Evolutionary conservation across 1,139 yeast genomes (phyloP), one percentile per base, ranked within the genome.

Genomic region (Chernovozyma aurita): DNA sequence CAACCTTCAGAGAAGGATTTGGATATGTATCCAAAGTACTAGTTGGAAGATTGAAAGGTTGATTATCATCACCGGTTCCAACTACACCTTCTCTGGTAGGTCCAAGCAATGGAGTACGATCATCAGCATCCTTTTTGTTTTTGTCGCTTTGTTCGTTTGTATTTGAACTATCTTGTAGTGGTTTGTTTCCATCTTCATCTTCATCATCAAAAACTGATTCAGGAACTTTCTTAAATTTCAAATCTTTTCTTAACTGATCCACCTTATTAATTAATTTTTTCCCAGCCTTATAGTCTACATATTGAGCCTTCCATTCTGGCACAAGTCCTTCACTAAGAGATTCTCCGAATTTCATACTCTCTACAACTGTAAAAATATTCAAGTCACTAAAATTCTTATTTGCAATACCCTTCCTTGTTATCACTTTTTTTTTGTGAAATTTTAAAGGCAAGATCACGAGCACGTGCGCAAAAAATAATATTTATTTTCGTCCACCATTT

Each of bases 231-330:
- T 25, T 15, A 15, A 6, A 7, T 16, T 14, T 16, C 11, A 24
- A 12, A 30, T 30, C 37, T 21, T 37, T 40, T 31, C 41, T 36
- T 15, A 45, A 29, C 29, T 40, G 48, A 17, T 30, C 40, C 15
- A 53, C 46, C 32, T 52, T 52, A 39, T 65, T 64, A 39, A 68
- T 65, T 34, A 62, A 45, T 45, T 65, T 66, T 47, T 66, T 68
- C 5, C 73, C 73, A 18, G 61, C 61, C 52, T 81, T 82, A 53
- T 88, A 88, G 57, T 86, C 80, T 28, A 88, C 65, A 49, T 88
- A 87, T 53, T 83, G 88, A 41, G 76, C 78, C 47, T 78, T 71
- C 96, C 96, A 87, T 56, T 87, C 96, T 2, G 95, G 95, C 5
- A 85, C 85, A 43, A 77, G 59, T 22, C 76, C 76, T 32, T 76